Evolutionary conservation across 805 yeast species (phyloP), one percentile per base, ranked within the genome.

Genomic region (Danielozyma ontarioensis): DNA sequence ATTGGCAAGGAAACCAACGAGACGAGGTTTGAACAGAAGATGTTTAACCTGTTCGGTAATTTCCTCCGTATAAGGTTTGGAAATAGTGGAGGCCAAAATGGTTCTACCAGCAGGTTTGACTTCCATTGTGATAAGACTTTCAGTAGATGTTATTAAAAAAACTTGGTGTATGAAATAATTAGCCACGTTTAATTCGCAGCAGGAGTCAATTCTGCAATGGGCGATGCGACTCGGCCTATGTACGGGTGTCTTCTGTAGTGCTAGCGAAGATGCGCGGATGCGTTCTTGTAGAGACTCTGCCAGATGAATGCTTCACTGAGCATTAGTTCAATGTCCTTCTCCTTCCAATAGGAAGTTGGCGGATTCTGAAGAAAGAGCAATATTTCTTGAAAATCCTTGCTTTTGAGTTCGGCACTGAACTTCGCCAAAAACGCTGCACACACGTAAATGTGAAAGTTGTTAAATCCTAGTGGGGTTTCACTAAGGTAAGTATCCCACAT

Each of bases 401-500:
- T 68, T 54, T 83, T 77, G 42, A 93, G 64, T 42, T 78, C 80
- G 34, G 72, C 78, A 41, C 93, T 78, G 80, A 95, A 93, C 51
- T 86, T 81, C 40, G 88, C 83, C 45, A 93, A 65, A 51, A 90
- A 93, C 14, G 98, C 97, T 14, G 97, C 96, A 61, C 98, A 93
- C 3, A 93, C 98, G 55, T 90, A 93, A 6, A 93, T 86, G 55
- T 93, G 98, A 60, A 93, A 93, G 50, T 80, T 87, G 47, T 84
- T 85, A 53, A 93, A 87, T 2, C 95, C 95, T 43, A 78, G 52
- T 3, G 83, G 80, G 14, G 75, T 73, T 51, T 84, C 88, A 31
- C 85, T 74, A 3, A 84, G 57, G 55, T 93, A 93, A 0, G 98
- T 89, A 53, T 93, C 98, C 97, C 98, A 93, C 95, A 93, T 90